Evolutionary conservation across 257 asterid species (phyloP).

Genomic region (Paulownia fortunei): DNA sequence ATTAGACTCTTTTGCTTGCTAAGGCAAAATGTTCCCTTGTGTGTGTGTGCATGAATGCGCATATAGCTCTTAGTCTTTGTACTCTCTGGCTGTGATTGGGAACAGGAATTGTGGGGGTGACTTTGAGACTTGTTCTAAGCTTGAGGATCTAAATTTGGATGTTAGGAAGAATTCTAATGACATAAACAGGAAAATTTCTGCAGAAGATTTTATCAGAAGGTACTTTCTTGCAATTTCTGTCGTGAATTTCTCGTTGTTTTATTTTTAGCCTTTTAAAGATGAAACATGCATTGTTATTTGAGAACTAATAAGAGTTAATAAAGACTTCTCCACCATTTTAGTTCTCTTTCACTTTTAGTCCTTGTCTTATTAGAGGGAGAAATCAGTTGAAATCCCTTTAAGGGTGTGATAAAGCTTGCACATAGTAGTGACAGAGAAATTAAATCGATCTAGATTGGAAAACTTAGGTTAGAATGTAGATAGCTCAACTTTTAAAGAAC

Average conservation of each 20-base stretch:
- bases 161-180: constrained; percentile 60
- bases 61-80: constrained; percentile 29
- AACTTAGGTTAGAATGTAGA: constrained; percentile 12
- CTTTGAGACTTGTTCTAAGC: constrained; percentile 86
- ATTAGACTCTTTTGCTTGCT: constrained; percentile 12
- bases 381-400: constrained; percentile 1
- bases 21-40: background rate
- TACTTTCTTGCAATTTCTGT: constrained; percentile 43
- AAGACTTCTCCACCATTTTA: constrained; percentile 3
- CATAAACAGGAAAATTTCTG: constrained; percentile 47
- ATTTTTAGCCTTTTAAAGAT: background rate
- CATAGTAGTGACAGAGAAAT: constrained; percentile 10
- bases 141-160: constrained; percentile 84
- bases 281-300: constrained; percentile 10
- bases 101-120: constrained; percentile 69
- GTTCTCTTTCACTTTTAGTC: constrained; percentile 12
- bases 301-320: background rate
- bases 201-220: constrained; percentile 61
- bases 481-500: constrained; percentile 25
- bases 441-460: background rate
- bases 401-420: constrained; percentile 7
- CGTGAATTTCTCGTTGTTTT: constrained; percentile 25
- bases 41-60: constrained; percentile 14
- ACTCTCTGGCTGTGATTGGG: constrained; percentile 42
- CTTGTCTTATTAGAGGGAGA: constrained; percentile 8